Evolutionary conservation across 768 basidiomycete genomes (phyloP).

Genomic region (Leucosporidium creatinivorum): DNA sequence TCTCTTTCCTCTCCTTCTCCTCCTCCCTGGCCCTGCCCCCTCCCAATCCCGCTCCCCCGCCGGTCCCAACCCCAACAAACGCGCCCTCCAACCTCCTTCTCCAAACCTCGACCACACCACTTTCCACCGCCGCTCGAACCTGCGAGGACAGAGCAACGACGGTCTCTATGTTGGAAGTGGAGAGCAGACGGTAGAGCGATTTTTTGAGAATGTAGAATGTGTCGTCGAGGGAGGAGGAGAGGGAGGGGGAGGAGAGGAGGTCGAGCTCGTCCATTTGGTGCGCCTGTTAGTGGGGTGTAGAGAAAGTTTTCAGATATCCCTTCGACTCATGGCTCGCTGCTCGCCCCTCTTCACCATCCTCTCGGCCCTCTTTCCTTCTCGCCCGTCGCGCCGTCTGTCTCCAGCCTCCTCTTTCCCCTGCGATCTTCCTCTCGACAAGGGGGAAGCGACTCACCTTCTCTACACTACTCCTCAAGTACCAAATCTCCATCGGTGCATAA

Average conservation of each 20-base stretch:
- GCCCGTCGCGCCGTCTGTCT: background rate
- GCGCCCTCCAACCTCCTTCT: constrained; percentile 82
- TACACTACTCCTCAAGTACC: constrained; percentile 78
- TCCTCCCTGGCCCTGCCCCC: constrained; percentile 49
- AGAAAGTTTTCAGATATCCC: no score
- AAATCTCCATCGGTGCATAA: constrained; percentile 81
- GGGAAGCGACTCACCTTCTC: constrained; percentile 59
- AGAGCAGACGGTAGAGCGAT: constrained; percentile 66
- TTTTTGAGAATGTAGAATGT: constrained; percentile 91
- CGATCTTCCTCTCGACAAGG: no score
- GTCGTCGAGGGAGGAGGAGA: constrained; percentile 59
- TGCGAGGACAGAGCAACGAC: constrained; percentile 58
- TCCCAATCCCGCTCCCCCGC: constrained; percentile 17
- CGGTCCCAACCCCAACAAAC: constrained; percentile 45
- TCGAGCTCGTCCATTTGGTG: constrained; percentile 76
- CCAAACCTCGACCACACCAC: constrained; percentile 71
- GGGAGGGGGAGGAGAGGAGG: constrained; percentile 51
- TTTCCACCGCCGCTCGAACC: constrained; percentile 54
- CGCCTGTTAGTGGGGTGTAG: constrained; percentile 62
- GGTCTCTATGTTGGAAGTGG: constrained; percentile 54
- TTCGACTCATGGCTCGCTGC: no score
- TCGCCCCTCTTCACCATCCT: background rate
- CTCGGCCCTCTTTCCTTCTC: background rate
- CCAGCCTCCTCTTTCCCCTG: no score
- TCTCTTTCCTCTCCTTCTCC: constrained; percentile 62